Conservation (phyloP, 768 basidiomycete species). For the Asterophora parasitica region DNA sequence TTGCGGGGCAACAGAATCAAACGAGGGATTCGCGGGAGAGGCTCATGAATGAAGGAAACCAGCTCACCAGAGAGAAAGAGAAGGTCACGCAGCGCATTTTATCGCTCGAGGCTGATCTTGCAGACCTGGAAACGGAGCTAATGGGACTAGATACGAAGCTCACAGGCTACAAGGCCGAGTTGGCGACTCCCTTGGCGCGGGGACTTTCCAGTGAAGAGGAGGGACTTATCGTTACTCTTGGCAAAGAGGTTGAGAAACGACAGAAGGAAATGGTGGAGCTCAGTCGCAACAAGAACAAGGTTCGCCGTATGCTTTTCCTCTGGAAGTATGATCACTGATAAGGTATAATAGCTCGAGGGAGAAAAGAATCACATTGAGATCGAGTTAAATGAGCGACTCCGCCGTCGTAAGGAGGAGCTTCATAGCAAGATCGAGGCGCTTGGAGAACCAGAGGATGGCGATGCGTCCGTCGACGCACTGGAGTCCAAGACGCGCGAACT, state of each 20-base stretch:
- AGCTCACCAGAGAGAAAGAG: conserved; percentile 66
- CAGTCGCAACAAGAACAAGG: conserved; percentile 65
- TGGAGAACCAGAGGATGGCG: conserved; percentile 56
- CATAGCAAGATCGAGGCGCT: conserved; percentile 69
- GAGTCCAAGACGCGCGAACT: conserved; percentile 69
- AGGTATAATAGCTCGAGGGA: conserved; percentile 51
- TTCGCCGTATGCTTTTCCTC: conserved; percentile 28
- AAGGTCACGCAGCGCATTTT: conserved; percentile 54
- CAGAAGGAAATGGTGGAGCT: conserved; percentile 69
- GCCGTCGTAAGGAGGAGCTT: conserved; percentile 76
- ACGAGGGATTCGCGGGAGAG: conserved; percentile 64
- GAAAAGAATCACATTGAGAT: conserved; percentile 83
- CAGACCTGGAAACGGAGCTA: conserved; percentile 72
- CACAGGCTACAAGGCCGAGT: conserved; percentile 61
- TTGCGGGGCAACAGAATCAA: conserved; percentile 65
- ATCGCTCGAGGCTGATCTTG: conserved; percentile 60
- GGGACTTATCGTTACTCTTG: conserved; percentile 55
- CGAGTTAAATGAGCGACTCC: conserved; percentile 86
- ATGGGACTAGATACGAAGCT: conserved; percentile 56
- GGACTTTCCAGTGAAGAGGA: conserved; percentile 74
- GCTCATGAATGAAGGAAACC: conserved; percentile 55
- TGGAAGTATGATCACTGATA: background rate
- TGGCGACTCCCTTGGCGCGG: conserved; percentile 69
- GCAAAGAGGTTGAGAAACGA: conserved; percentile 70
- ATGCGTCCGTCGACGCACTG: conserved; percentile 60